phyloP scores from a whole-genome alignment of 2,329 filamentous ascomycete species.

The Alternaria arbusti region DNA sequence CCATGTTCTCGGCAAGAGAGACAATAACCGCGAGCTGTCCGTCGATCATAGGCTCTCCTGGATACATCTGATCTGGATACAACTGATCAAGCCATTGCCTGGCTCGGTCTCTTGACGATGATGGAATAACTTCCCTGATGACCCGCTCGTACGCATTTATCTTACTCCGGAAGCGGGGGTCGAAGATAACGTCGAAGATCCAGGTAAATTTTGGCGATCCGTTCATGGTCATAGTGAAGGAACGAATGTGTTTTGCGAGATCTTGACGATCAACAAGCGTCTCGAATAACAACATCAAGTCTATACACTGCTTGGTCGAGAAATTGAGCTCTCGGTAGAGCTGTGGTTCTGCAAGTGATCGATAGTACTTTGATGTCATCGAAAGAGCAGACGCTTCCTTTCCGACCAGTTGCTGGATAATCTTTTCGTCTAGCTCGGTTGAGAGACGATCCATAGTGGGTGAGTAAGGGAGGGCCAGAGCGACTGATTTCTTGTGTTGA shows the following conservation, averaged over 20 bases:
- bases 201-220: background rate
- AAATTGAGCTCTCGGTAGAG: background rate
- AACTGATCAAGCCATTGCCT: background rate
- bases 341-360: background rate
- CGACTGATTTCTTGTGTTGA: fast-evolving
- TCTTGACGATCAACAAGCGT: background rate
- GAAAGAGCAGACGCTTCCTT: background rate
- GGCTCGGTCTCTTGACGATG: background rate
- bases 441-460: background rate
- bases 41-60: background rate
- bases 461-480: fast-evolving
- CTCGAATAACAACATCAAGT: background rate
- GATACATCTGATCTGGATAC: background rate
- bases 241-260: background rate
- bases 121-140: background rate
- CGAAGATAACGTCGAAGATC: background rate
- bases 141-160: background rate
- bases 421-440: background rate
- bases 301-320: background rate
- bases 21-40: background rate
- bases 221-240: background rate
- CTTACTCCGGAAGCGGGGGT: background rate
- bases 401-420: background rate
- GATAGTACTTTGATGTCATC: background rate
- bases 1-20: background rate